These are phyloP conservation scores for Camellia oleifera DNA, from an alignment of 179 eudicot genomes.

Conservation along the genomic window DNA sequence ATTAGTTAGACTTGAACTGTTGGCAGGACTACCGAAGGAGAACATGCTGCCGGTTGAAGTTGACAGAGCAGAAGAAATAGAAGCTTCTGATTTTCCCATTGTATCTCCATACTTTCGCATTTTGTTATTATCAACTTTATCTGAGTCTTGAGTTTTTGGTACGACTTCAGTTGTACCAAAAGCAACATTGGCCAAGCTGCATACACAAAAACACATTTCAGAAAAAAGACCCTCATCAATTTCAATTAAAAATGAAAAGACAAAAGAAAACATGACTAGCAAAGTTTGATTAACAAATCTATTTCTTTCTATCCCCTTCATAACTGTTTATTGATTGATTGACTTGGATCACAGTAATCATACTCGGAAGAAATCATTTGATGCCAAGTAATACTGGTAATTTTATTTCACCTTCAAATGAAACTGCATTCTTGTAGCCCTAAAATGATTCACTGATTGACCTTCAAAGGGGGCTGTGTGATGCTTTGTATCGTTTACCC, in stretches of 20 bases:
- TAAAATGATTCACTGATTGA: background rate
- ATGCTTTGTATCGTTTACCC: no score
- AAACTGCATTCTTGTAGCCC: background rate
- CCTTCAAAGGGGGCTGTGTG: background rate
- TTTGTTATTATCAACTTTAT: constrained; percentile 23
- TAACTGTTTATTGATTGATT: background rate
- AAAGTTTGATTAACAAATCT: background rate
- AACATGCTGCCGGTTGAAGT: constrained; percentile 23
- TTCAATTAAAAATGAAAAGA: background rate
- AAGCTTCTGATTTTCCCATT: constrained; percentile 25
- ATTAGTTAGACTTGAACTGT: constrained; percentile 22
- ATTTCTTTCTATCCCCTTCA: background rate
- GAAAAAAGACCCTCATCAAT: background rate
- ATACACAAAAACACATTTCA: constrained; percentile 8
- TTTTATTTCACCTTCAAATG: background rate
- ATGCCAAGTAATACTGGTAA: no score
- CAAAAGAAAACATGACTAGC: background rate
- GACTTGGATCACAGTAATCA: background rate
- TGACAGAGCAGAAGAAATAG: constrained; percentile 22
- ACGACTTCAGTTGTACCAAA: constrained; percentile 21
- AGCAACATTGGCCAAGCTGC: constrained; percentile 29
- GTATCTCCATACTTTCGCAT: constrained; percentile 21
- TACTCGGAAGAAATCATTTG: background rate
- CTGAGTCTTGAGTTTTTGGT: constrained; percentile 21
- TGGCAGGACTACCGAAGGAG: constrained; percentile 21